Percentiles rank a stretch among this genome's conserved stretches.
Evolutionary conservation across 2,329 filamentous ascomycete genomes (phyloP).

Genomic region (Cytospora schulzeri): DNA sequence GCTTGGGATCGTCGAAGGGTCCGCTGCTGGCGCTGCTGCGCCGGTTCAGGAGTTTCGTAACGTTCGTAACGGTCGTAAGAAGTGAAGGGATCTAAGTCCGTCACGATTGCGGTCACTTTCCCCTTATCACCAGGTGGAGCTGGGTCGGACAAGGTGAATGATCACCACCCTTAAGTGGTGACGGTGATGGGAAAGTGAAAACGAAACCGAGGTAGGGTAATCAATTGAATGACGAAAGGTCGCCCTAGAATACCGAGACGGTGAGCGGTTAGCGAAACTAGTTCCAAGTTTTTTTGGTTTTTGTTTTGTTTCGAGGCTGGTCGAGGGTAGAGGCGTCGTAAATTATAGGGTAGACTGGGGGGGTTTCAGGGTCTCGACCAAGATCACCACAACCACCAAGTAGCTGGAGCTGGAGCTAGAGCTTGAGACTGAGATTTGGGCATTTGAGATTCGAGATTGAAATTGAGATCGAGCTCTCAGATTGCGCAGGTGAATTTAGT

Average conservation of each 20-base stretch:
- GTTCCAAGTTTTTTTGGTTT: background rate
- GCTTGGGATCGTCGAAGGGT: slow-evolving; percentile 42
- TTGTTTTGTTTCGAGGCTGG: slow-evolving; percentile 12
- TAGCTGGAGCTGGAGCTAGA: background rate
- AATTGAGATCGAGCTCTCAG: background rate
- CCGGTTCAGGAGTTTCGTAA: slow-evolving; percentile 48
- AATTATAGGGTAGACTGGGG: background rate
- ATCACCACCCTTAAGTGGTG: slow-evolving; percentile 46
- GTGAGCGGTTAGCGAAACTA: slow-evolving; percentile 22
- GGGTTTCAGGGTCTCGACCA: background rate
- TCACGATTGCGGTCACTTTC: slow-evolving; percentile 48
- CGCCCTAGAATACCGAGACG: slow-evolving; percentile 15
- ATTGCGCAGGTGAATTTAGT: background rate
- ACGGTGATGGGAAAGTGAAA: slow-evolving; percentile 41
- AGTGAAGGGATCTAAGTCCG: slow-evolving; percentile 43
- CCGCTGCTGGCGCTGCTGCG: slow-evolving; percentile 44
- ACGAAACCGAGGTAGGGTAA: slow-evolving; percentile 63
- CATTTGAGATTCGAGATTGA: background rate
- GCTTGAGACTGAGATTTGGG: background rate
- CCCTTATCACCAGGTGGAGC: slow-evolving; percentile 39
- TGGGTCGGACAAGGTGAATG: slow-evolving; percentile 52
- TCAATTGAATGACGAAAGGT: slow-evolving; percentile 13
- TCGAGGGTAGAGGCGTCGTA: slow-evolving; percentile 2
- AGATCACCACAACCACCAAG: background rate
- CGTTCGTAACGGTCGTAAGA: slow-evolving; percentile 59